Evolutionary conservation across 2,329 filamentous ascomycete species (phyloP).

Genomic region (Microdochium paspali): DNA sequence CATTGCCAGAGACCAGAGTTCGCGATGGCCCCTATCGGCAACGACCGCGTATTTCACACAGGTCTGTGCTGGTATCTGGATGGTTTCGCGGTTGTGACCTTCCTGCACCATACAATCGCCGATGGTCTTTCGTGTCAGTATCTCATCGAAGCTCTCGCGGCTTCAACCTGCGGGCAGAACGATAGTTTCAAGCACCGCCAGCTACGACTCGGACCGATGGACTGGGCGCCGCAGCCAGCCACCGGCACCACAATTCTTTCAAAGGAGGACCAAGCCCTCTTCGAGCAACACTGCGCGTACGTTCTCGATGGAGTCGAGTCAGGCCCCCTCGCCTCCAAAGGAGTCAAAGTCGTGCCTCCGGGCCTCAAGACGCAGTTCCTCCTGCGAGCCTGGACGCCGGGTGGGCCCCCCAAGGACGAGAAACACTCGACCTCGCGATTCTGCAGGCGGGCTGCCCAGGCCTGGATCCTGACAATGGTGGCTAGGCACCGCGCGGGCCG

Average conservation of each 20-base stretch:
- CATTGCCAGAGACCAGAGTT: not conserved
- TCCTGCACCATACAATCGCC: not conserved
- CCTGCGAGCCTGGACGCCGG: not conserved
- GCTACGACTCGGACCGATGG: not conserved
- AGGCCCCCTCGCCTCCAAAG: not conserved
- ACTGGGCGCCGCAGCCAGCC: not conserved
- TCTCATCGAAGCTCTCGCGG: not conserved
- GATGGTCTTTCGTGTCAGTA: not conserved
- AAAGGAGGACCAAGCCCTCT: not conserved
- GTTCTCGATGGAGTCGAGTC: not conserved
- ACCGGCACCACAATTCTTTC: not conserved
- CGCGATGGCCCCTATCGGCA: not conserved
- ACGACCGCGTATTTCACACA: not conserved
- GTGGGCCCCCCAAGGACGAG: not conserved
- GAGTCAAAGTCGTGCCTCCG: not conserved
- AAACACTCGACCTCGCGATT: not conserved
- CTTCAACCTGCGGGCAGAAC: not conserved
- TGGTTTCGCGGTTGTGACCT: not conserved
- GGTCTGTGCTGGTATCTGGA: not conserved
- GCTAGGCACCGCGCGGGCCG: not conserved
- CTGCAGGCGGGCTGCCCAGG: not conserved
- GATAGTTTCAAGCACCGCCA: not conserved
- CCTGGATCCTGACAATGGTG: not conserved
- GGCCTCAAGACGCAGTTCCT: not conserved
- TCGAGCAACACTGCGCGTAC: not conserved